These are phyloP conservation scores for Chlorella sp. DNA, from an alignment of 139 green algal genomes.

Conservation along the genomic window DNA sequence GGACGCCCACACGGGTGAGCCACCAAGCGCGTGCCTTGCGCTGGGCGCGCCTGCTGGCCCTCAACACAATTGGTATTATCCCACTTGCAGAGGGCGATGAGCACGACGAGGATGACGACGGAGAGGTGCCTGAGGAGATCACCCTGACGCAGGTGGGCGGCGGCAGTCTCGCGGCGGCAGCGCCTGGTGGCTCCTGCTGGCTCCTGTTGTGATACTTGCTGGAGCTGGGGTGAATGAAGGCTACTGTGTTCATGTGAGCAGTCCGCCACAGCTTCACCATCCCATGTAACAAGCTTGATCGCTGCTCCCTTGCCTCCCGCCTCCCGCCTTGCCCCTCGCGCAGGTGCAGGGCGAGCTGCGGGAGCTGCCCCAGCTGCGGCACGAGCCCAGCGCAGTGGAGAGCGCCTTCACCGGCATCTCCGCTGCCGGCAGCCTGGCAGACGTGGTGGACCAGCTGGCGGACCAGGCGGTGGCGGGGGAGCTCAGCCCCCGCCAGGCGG, in stretches of 20 bases:
- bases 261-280: not conserved
- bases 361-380: not conserved
- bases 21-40: not conserved
- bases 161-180: not conserved
- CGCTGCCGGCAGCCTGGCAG: conserved; percentile 5
- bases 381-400: conserved; percentile 14
- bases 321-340: not conserved
- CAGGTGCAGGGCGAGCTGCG: conserved; percentile 9
- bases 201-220: no score
- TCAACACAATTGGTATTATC: no score
- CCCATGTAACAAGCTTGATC: no score
- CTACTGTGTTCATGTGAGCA: not conserved
- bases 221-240: not conserved
- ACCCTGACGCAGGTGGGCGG: not conserved
- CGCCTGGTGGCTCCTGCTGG: not conserved
- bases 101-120: conserved; percentile 20
- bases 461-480: conserved; percentile 14
- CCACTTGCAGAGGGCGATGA: conserved; percentile 23
- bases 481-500: conserved; percentile 15
- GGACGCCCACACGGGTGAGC: conserved; percentile 15
- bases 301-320: not conserved
- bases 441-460: conserved; percentile 19
- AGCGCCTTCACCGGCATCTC: conserved; percentile 19
- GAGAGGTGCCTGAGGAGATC: conserved; percentile 28
- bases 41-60: not conserved